These are phyloP conservation scores for Trypanosoma brucei DNA, from an alignment of 208 protist species.

Conservation along the genomic window DNA sequence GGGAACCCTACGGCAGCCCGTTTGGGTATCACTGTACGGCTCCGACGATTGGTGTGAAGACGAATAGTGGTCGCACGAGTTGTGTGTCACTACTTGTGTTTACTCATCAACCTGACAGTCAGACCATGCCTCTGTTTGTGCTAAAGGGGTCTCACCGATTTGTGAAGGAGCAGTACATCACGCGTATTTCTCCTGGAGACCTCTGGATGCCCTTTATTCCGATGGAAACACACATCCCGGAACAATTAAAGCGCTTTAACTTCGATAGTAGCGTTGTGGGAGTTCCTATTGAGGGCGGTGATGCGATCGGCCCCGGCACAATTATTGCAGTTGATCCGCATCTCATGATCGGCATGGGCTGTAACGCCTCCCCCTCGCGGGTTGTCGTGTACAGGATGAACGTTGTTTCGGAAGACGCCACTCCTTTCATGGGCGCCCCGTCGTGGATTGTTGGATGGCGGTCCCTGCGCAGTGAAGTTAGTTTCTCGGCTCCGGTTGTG, in stretches of 20 bases:
- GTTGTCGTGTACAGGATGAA: constrained; percentile 71
- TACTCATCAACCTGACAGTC: constrained; percentile 47
- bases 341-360: constrained; percentile 73
- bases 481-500: constrained; percentile 63
- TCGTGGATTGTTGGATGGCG: constrained; percentile 84
- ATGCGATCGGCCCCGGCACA: constrained; percentile 40
- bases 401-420: constrained; percentile 48
- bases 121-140: constrained; percentile 51
- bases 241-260: constrained; percentile 64
- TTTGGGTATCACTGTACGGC: constrained; percentile 82
- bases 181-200: constrained; percentile 28
- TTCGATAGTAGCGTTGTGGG: constrained; percentile 56
- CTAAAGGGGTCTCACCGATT: constrained; percentile 61
- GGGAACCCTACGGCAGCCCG: constrained; percentile 68
- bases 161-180: constrained; percentile 68
- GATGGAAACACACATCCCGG: constrained; percentile 64
- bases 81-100: constrained; percentile 77
- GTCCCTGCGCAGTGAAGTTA: constrained; percentile 61
- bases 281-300: constrained; percentile 15
- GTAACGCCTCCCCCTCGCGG: constrained; percentile 45
- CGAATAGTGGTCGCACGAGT: constrained; percentile 30
- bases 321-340: constrained; percentile 79
- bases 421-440: constrained; percentile 43
- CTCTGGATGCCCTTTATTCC: constrained; percentile 55
- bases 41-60: constrained; percentile 67